Percentiles rank a stretch among this genome's conserved stretches.
These are phyloP conservation scores for Lasiosphaeria ovina DNA, from an alignment of 495 filamentous ascomycete species.

Conservation along the genomic window DNA sequence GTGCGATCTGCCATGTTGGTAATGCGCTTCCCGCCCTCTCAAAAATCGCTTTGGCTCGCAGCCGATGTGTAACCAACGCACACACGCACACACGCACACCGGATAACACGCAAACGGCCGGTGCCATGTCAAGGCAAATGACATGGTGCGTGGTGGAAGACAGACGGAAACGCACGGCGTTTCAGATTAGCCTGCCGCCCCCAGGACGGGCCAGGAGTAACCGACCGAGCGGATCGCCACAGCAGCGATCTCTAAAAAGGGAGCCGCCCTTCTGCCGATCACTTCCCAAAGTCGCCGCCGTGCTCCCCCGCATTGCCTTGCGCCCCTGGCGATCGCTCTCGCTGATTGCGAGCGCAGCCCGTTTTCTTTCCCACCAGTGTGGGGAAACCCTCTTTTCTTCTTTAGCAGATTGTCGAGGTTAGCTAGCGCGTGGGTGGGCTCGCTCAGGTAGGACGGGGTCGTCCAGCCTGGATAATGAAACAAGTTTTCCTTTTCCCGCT, in stretches of 20 bases:
- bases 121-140: background rate
- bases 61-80: no score
- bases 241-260: no score
- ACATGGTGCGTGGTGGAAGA: background rate
- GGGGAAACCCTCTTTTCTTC: background rate
- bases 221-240: slow-evolving; percentile 12
- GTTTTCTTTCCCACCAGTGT: background rate
- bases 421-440: background rate
- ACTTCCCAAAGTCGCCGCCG: background rate
- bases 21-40: no score
- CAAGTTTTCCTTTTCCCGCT: background rate
- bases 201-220: background rate
- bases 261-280: slow-evolving; percentile 16
- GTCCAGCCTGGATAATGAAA: background rate
- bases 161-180: slow-evolving; percentile 14
- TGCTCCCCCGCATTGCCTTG: slow-evolving; percentile 14
- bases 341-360: background rate
- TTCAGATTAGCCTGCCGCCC: slow-evolving; percentile 13
- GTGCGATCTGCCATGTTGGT: background rate
- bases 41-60: no score
- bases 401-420: background rate
- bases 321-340: slow-evolving; percentile 18
- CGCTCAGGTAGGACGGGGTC: background rate
- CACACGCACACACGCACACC: background rate
- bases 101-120: background rate